These are phyloP conservation scores for Kodamaea kakaduensis DNA, from an alignment of 805 yeast species.

Conservation along the genomic window DNA sequence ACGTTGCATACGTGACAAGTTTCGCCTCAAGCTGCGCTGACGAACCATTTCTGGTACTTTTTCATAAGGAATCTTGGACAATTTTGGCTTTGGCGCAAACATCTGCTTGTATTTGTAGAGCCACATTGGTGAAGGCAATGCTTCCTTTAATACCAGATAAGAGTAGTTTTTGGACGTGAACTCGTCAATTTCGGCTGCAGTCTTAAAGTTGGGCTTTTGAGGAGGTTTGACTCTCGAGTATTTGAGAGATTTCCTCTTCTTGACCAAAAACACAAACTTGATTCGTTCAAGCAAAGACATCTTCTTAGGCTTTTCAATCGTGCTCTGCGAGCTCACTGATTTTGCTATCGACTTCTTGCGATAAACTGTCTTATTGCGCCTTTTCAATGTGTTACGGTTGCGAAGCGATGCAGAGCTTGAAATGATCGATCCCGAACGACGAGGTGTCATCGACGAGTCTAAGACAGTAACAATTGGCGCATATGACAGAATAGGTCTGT, in stretches of 20 bases:
- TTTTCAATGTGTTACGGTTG: constrained; percentile 26
- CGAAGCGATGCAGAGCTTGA: constrained; percentile 30
- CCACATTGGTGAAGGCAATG: constrained; percentile 7
- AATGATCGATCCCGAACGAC: constrained; percentile 26
- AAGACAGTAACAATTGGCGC: constrained; percentile 28
- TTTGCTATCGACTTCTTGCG: constrained; percentile 9
- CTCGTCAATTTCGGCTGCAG: constrained; percentile 16
- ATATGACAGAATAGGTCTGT: background rate
- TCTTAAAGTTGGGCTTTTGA: constrained; percentile 19
- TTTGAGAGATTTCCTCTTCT: constrained; percentile 31
- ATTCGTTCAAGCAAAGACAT: constrained; percentile 8
- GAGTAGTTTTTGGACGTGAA: constrained; percentile 4
- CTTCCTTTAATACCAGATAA: constrained; percentile 3
- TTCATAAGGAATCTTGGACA: background rate
- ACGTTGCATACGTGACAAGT: too few relatives aligned
- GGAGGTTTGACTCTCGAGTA: constrained; percentile 17
- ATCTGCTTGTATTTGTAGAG: constrained; percentile 21
- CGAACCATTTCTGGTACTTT: background rate
- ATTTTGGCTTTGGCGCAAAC: constrained; percentile 12
- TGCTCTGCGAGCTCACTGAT: constrained; percentile 2
- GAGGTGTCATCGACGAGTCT: constrained; percentile 12
- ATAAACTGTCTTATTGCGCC: constrained; percentile 26
- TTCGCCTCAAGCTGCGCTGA: too few relatives aligned
- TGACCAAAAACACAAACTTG: constrained; percentile 32
- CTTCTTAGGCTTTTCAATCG: constrained; percentile 2